phyloP scores from a whole-genome alignment of 352 stramenopile genomes.

The Phytophthora parvispora region DNA sequence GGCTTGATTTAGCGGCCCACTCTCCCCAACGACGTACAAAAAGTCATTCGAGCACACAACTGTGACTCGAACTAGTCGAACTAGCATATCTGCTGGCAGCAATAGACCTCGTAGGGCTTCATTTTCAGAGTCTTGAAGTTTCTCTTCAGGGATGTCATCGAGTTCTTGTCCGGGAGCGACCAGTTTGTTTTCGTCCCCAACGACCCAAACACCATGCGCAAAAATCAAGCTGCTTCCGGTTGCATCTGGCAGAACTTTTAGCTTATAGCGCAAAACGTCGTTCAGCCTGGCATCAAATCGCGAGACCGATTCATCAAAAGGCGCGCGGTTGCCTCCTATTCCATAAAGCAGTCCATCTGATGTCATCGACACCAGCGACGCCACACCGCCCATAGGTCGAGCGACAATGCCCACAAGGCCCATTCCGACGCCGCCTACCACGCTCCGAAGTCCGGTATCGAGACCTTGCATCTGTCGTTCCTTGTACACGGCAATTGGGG shows the following conservation, averaged over 20 bases:
- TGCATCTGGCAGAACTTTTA: slow-evolving; percentile 74
- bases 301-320: slow-evolving; percentile 40
- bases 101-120: slow-evolving; percentile 46
- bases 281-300: slow-evolving; percentile 69
- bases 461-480: slow-evolving; percentile 73
- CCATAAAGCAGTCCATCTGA: slow-evolving; percentile 82
- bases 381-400: slow-evolving; percentile 80
- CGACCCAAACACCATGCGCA: slow-evolving; percentile 74
- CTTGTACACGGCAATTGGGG: slow-evolving; percentile 79
- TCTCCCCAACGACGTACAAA: slow-evolving; percentile 70
- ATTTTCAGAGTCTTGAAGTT: slow-evolving; percentile 30
- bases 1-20: slow-evolving; percentile 42
- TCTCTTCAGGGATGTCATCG: slow-evolving; percentile 34
- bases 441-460: slow-evolving; percentile 65
- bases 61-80: slow-evolving; percentile 47
- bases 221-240: slow-evolving; percentile 61
- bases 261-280: slow-evolving; percentile 79
- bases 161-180: slow-evolving; percentile 27
- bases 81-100: slow-evolving; percentile 32
- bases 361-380: slow-evolving; percentile 79
- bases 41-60: slow-evolving; percentile 57
- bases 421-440: slow-evolving; percentile 81
- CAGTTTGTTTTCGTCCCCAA: slow-evolving; percentile 34
- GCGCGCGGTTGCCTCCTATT: slow-evolving; percentile 48
- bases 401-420: slow-evolving; percentile 84